Conservation (phyloP, 2,329 filamentous ascomycete species). For the Ceratocystis colombiana region DNA sequence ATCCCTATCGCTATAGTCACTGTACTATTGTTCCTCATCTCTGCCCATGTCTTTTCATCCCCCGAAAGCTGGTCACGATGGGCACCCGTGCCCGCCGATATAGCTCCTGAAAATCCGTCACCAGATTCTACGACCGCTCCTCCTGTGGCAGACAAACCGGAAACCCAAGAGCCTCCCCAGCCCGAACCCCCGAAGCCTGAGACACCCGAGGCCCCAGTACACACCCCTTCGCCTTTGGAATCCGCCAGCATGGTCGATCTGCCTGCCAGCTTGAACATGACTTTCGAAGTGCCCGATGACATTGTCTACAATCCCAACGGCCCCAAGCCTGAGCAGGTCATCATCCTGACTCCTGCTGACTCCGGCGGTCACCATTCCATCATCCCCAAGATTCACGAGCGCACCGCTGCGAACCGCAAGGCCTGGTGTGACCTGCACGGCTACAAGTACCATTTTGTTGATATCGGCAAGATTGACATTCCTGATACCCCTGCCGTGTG, state of each 20-base stretch:
- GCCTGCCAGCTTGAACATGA: constrained; percentile 19
- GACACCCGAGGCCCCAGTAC: neutral
- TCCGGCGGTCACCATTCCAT: constrained; percentile 23
- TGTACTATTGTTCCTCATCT: constrained; percentile 23
- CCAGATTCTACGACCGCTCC: neutral
- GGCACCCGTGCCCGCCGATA: constrained; percentile 13
- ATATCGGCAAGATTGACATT: constrained; percentile 24
- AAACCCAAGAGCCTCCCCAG: neutral
- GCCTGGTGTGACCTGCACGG: constrained; percentile 24
- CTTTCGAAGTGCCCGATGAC: constrained; percentile 23
- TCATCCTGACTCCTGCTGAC: constrained; percentile 24
- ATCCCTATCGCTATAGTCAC: constrained; percentile 22
- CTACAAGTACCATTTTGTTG: constrained; percentile 26
- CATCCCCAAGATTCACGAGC: constrained; percentile 25
- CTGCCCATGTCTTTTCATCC: constrained; percentile 23
- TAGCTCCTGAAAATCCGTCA: constrained; percentile 7
- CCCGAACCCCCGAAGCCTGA: neutral
- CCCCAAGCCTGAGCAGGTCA: constrained; percentile 22
- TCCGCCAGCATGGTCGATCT: constrained; percentile 15
- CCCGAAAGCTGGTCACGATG: constrained; percentile 24
- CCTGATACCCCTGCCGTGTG: constrained; percentile 22
- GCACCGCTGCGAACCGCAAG: constrained; percentile 23
- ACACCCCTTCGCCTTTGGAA: constrained; percentile 19
- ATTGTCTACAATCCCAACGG: constrained; percentile 24
- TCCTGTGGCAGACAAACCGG: neutral